Conservation (phyloP, 352 stramenopile genomes). For the Phytophthora pinifolia region DNA sequence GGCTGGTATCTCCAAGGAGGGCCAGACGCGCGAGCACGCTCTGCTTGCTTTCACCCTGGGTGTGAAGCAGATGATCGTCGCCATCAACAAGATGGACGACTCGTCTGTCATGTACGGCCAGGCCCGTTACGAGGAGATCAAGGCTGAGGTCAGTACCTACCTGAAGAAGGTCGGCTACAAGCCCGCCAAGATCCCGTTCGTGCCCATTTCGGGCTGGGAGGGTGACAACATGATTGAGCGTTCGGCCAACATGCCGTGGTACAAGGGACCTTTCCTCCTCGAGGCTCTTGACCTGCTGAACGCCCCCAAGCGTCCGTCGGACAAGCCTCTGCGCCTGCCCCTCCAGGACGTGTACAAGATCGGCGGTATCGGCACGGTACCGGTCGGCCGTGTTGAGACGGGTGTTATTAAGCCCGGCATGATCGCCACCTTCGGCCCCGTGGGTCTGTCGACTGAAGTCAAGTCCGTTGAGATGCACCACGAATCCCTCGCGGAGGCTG, state of each 20-base stretch:
- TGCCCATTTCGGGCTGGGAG: constrained; percentile 96
- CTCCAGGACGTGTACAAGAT: constrained; percentile 99
- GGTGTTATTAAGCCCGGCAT: constrained; percentile 96
- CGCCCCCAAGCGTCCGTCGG: constrained; percentile 87
- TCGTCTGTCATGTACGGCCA: constrained; percentile 93
- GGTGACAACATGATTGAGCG: constrained; percentile 98
- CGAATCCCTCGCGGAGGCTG: constrained; percentile 89
- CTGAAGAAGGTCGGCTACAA: constrained; percentile 98
- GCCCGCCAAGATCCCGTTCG: constrained; percentile 93
- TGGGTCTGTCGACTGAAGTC: constrained; percentile 91
- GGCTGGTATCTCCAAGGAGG: constrained; percentile 94
- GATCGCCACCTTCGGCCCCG: constrained; percentile 89
- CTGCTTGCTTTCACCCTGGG: constrained; percentile 96
- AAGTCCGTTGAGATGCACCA: constrained; percentile 98
- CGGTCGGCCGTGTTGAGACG: constrained; percentile 97
- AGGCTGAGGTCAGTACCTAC: constrained; percentile 89
- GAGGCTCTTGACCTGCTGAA: constrained; percentile 92
- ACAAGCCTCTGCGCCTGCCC: constrained; percentile 96
- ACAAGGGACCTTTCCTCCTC: constrained; percentile 92
- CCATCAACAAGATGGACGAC: constrained; percentile 99
- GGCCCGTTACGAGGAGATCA: constrained; percentile 95
- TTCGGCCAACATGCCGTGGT: constrained; percentile 96
- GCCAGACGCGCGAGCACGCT: constrained; percentile 95
- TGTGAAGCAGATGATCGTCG: constrained; percentile 98
- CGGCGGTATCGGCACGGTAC: constrained; percentile 95